Evolutionary conservation across 2,329 filamentous ascomycete species (phyloP).

Genomic region (Neophaeococcomyces mojaviensis): DNA sequence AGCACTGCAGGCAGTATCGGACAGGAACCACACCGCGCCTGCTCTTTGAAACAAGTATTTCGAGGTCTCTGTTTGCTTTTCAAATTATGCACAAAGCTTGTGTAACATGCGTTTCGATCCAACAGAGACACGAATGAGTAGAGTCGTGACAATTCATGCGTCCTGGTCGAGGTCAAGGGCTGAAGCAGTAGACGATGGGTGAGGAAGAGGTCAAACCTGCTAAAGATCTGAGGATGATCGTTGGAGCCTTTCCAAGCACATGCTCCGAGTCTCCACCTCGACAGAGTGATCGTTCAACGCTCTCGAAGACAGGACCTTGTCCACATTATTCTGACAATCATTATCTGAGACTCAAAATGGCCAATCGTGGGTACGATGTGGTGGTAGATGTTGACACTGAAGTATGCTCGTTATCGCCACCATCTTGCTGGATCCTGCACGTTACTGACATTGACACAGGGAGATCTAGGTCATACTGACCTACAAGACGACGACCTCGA

Average conservation of each 20-base stretch:
- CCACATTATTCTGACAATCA: background rate
- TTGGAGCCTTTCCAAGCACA: too few species aligned
- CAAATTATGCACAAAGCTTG: background rate
- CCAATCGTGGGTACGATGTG: constrained; percentile 87
- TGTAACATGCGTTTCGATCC: background rate
- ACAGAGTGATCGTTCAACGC: background rate
- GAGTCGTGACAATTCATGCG: background rate
- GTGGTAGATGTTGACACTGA: constrained; percentile 97
- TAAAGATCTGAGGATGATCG: too few species aligned
- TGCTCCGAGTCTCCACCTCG: too few species aligned
- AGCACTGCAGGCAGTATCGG: too few species aligned
- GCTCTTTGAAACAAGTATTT: too few species aligned
- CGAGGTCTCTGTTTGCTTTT: too few species aligned
- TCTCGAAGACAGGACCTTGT: background rate
- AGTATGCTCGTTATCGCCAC: constrained; percentile 44
- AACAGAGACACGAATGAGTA: too few species aligned
- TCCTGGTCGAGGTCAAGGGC: too few species aligned
- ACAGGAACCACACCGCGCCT: too few species aligned
- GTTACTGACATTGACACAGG: constrained; percentile 46
- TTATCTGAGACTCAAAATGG: constrained; percentile 47
- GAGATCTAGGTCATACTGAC: constrained; percentile 95
- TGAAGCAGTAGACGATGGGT: too few species aligned
- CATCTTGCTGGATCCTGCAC: background rate
- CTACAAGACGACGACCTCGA: constrained; percentile 91
- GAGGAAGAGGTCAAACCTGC: too few species aligned